These are phyloP conservation scores for Geopyxis carbonaria DNA, from an alignment of 495 filamentous ascomycete genomes.

Conservation along the genomic window DNA sequence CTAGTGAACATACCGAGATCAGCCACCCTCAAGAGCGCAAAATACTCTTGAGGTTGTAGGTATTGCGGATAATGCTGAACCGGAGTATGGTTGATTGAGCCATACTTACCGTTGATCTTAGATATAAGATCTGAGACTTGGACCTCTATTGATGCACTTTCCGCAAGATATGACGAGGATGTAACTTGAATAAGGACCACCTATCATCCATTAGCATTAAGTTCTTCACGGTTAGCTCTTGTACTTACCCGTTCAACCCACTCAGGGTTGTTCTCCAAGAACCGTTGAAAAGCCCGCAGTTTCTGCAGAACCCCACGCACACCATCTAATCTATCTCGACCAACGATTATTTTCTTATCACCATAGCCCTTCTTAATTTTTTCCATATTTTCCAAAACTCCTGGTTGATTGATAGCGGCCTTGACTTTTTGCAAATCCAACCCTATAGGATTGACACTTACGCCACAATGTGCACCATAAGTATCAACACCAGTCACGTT, in stretches of 20 bases:
- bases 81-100: conserved; percentile 66
- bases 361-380: conserved; percentile 53
- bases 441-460: conserved; percentile 82
- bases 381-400: conserved; percentile 47
- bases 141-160: conserved; percentile 61
- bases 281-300: conserved; percentile 77
- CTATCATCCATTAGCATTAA: conserved; percentile 10
- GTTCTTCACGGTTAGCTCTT: not conserved
- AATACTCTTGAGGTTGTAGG: conserved; percentile 70
- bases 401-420: conserved; percentile 48
- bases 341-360: conserved; percentile 81
- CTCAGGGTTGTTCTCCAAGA: conserved; percentile 71
- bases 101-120: conserved; percentile 77
- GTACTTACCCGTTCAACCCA: conserved; percentile 55
- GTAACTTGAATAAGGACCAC: conserved; percentile 89
- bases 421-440: conserved; percentile 59
- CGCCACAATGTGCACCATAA: conserved; percentile 69
- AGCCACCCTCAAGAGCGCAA: conserved; percentile 69
- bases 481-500: conserved; percentile 65
- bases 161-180: conserved; percentile 58
- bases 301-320: conserved; percentile 85
- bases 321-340: conserved; percentile 79
- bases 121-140: conserved; percentile 76
- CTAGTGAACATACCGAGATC: conserved; percentile 85
- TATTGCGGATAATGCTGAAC: conserved; percentile 90